These are phyloP conservation scores for Fusarium drepaniforme DNA, from an alignment of 2,329 filamentous ascomycete species.

Conservation along the genomic window DNA sequence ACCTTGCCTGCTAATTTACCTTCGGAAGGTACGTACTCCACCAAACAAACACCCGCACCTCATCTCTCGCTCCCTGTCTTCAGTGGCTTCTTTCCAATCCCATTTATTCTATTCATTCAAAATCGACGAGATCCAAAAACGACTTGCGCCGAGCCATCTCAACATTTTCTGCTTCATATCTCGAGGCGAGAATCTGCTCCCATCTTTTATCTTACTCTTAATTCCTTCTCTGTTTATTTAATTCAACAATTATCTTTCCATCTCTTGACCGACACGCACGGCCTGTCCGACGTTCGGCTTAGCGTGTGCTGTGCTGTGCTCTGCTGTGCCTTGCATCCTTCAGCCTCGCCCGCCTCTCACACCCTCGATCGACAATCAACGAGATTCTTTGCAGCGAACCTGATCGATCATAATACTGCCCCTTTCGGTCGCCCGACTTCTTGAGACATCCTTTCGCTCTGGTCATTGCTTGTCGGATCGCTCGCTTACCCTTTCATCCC, in stretches of 20 bases:
- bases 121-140: background rate
- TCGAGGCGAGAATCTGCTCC: background rate
- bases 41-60: constrained; percentile 13
- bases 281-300: constrained; percentile 34
- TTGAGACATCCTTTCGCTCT: background rate
- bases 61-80: constrained; percentile 33
- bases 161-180: background rate
- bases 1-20: constrained; percentile 21
- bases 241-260: background rate
- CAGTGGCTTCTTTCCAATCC: constrained; percentile 33
- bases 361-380: constrained; percentile 14
- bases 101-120: constrained; percentile 12
- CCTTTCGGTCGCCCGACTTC: background rate
- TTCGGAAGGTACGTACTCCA: constrained; percentile 22
- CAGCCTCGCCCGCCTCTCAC: constrained; percentile 27
- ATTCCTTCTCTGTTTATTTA: background rate
- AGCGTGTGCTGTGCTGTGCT: background rate
- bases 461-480: background rate
- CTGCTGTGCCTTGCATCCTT: constrained; percentile 21
- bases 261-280: constrained; percentile 1
- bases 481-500: background rate
- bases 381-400: background rate
- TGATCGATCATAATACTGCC: constrained; percentile 1
- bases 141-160: background rate
- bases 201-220: background rate